These are phyloP conservation scores for Scedosporium boydii DNA, from an alignment of 2,329 filamentous ascomycete species.

Conservation along the genomic window DNA sequence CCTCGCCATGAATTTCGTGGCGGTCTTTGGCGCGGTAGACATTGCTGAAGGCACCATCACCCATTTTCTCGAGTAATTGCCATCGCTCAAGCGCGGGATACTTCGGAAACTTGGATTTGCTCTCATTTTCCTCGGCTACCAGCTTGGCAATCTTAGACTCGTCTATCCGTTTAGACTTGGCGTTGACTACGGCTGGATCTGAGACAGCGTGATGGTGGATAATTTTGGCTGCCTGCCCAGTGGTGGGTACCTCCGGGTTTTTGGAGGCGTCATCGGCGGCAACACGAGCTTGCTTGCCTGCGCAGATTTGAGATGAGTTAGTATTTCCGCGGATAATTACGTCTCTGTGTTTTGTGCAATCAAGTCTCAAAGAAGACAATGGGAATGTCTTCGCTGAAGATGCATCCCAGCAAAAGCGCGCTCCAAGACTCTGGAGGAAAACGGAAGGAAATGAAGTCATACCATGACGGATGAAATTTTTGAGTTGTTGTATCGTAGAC, in stretches of 20 bases:
- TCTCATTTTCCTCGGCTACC: constrained; percentile 84
- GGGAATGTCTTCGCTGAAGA: background rate
- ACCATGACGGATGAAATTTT: constrained; percentile 96
- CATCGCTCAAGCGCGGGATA: constrained; percentile 83
- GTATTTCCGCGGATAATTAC: background rate
- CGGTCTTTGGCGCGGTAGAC: constrained; percentile 82
- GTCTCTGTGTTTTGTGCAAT: background rate
- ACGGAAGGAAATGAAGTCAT: constrained; percentile 15
- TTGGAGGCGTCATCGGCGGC: constrained; percentile 40
- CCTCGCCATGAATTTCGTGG: constrained; percentile 63
- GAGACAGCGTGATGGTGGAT: background rate
- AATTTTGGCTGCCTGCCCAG: background rate
- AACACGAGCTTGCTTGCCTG: constrained; percentile 76
- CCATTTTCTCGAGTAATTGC: constrained; percentile 87
- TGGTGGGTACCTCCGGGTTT: constrained; percentile 16
- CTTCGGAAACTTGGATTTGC: constrained; percentile 71
- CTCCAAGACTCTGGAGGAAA: background rate
- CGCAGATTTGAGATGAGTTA: constrained; percentile 10
- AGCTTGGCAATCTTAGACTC: constrained; percentile 73
- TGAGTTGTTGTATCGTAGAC: constrained; percentile 84
- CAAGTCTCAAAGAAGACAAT: constrained; percentile 3
- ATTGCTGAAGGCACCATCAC: constrained; percentile 97
- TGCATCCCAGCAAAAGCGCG: background rate
- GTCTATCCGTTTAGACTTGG: constrained; percentile 24
- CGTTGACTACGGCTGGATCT: background rate